phyloP scores from a whole-genome alignment of 352 stramenopile genomes.

The Blastocystis sp. region DNA sequence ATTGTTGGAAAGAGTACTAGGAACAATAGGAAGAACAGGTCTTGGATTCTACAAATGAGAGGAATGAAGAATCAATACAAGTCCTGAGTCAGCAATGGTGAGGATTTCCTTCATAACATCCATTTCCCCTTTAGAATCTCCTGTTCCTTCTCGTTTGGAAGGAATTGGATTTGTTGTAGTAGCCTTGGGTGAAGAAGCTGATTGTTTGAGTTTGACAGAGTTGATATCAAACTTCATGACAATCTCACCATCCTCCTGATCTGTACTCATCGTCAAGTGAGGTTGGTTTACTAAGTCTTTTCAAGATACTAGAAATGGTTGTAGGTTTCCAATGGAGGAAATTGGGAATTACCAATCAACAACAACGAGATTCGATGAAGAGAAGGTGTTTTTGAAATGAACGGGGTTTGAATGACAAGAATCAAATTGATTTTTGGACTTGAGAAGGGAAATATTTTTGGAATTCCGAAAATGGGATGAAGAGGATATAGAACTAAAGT shows the following conservation, averaged over 20 bases:
- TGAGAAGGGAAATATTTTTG: too few relatives aligned
- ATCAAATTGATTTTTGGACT: too few relatives aligned
- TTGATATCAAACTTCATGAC: slow-evolving; percentile 20
- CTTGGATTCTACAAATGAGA: not conserved
- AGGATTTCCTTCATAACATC: slow-evolving; percentile 5
- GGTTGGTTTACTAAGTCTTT: not conserved
- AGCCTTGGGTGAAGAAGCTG: not conserved
- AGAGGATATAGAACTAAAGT: too few relatives aligned
- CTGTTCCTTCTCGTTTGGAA: not conserved
- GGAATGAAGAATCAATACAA: not conserved
- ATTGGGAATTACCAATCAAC: too few relatives aligned
- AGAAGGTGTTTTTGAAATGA: too few relatives aligned
- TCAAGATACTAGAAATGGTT: too few relatives aligned
- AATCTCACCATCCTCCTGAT: slow-evolving; percentile 53
- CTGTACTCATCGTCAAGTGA: slow-evolving; percentile 27
- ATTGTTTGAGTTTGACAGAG: not conserved
- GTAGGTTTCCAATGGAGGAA: too few relatives aligned
- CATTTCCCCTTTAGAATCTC: not conserved
- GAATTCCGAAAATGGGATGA: too few relatives aligned
- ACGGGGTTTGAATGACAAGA: too few relatives aligned
- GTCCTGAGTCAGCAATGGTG: not conserved
- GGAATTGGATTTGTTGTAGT: too few relatives aligned
- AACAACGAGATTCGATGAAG: too few relatives aligned
- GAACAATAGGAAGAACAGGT: not conserved
- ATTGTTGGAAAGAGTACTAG: not conserved